These are phyloP conservation scores for Curvularia lunata DNA, from an alignment of 2,329 filamentous ascomycete genomes.

Conservation along the genomic window DNA sequence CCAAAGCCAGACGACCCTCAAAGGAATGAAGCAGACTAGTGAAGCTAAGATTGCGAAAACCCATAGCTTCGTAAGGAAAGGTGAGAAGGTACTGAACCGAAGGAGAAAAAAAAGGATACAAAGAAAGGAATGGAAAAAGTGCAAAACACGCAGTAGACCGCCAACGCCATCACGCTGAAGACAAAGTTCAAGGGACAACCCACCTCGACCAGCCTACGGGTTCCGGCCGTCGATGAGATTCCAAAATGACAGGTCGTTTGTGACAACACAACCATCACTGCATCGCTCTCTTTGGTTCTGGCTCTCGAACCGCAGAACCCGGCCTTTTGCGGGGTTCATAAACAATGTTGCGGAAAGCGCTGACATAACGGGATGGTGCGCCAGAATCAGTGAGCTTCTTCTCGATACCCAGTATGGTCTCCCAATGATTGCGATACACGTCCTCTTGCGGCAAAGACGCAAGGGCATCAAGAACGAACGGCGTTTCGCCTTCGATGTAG, in stretches of 20 bases:
- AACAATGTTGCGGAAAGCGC: conserved; percentile 34
- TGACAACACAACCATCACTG: conserved; percentile 13
- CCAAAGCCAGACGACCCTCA: conserved; percentile 6
- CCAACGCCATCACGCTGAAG: conserved; percentile 23
- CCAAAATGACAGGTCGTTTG: neutral
- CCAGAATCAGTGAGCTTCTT: conserved; percentile 30
- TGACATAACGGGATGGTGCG: conserved; percentile 35
- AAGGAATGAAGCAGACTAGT: neutral
- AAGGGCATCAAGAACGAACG: conserved; percentile 43
- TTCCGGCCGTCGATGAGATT: neutral
- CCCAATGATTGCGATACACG: conserved; percentile 41
- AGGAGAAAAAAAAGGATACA: conserved; percentile 3
- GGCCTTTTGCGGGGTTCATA: conserved; percentile 45
- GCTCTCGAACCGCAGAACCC: conserved; percentile 36
- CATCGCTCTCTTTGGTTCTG: conserved; percentile 41
- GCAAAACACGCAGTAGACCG: conserved; percentile 23
- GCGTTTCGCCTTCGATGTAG: conserved; percentile 17
- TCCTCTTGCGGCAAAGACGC: conserved; percentile 38
- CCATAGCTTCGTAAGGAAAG: conserved; percentile 8
- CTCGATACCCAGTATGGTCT: conserved; percentile 35
- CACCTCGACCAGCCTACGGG: neutral
- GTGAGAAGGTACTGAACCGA: conserved; percentile 5
- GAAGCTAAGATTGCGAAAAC: conserved; percentile 4
- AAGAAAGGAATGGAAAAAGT: conserved; percentile 28
- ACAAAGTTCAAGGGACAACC: conserved; percentile 10